Evolutionary conservation across 306 rosid genomes (phyloP).

Genomic region (peach (Prunus persica)): DNA sequence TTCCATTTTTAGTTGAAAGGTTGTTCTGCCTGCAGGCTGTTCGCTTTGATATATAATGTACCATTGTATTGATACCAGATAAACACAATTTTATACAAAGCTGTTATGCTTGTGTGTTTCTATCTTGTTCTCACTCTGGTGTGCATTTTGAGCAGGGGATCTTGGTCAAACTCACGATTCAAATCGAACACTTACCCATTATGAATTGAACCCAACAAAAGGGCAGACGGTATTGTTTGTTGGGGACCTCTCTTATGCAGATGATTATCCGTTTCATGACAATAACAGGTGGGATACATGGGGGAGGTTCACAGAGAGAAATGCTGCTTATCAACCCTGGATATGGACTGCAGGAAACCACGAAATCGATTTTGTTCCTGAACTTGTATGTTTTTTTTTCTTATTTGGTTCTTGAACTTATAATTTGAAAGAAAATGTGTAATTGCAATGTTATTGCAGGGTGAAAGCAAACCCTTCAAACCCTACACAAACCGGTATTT

Average conservation of each 20-base stretch:
- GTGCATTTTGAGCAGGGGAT: slow-evolving; percentile 53
- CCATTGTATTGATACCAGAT: too few species aligned
- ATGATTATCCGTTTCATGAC: slow-evolving; percentile 64
- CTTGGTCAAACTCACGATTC: slow-evolving; percentile 73
- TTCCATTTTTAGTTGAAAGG: too few species aligned
- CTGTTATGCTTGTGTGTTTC: background rate
- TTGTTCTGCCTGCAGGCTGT: too few species aligned
- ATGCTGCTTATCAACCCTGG: slow-evolving; percentile 80
- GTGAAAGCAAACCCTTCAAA: slow-evolving; percentile 63
- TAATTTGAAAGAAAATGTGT: background rate
- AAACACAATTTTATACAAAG: too few species aligned
- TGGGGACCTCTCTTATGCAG: slow-evolving; percentile 74
- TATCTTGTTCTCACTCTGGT: background rate
- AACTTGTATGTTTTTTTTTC: slow-evolving; percentile 24
- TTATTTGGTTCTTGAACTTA: background rate
- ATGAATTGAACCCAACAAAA: slow-evolving; percentile 43
- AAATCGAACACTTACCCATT: slow-evolving; percentile 57
- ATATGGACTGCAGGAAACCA: slow-evolving; percentile 63
- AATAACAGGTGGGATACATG: slow-evolving; percentile 74
- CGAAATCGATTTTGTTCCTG: slow-evolving; percentile 46
- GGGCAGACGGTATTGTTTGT: slow-evolving; percentile 51
- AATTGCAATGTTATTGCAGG: slow-evolving; percentile 40
- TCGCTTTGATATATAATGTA: background rate
- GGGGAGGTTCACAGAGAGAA: slow-evolving; percentile 71
- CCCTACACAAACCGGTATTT: slow-evolving; percentile 56